Evolutionary conservation across 768 basidiomycete genomes (phyloP).

Genomic region (Trametes elegans): DNA sequence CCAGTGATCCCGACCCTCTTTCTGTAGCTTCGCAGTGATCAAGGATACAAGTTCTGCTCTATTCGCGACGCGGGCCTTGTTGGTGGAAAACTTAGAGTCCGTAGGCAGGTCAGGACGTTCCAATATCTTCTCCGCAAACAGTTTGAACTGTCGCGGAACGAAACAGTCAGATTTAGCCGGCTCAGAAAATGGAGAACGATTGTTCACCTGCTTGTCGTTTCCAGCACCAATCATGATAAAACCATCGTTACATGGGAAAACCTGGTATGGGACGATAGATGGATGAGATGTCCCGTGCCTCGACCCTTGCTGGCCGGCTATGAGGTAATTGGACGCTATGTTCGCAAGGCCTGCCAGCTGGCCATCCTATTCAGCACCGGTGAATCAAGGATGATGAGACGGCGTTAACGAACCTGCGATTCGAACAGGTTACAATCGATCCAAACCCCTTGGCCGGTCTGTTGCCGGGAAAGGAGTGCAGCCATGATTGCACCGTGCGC

Average conservation of each 20-base stretch:
- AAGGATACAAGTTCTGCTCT: constrained; percentile 65
- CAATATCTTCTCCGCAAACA: constrained; percentile 64
- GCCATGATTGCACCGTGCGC: constrained; percentile 94
- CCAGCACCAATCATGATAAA: constrained; percentile 94
- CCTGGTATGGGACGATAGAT: constrained; percentile 92
- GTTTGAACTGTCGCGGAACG: constrained; percentile 53
- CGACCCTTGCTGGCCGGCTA: constrained; percentile 77
- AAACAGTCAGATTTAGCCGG: background rate
- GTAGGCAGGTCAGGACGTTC: constrained; percentile 53
- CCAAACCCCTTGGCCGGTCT: constrained; percentile 86
- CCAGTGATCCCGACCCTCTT: constrained; percentile 70
- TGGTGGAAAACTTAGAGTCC: constrained; percentile 68
- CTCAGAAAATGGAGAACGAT: background rate
- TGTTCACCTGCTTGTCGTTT: constrained; percentile 74
- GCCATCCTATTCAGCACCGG: background rate
- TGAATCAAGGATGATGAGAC: background rate
- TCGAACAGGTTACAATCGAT: constrained; percentile 95
- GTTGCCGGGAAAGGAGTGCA: constrained; percentile 74
- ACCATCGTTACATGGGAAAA: constrained; percentile 82
- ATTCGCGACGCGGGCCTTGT: constrained; percentile 73
- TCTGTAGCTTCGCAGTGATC: constrained; percentile 60
- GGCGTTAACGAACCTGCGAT: constrained; percentile 58
- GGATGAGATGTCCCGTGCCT: constrained; percentile 94
- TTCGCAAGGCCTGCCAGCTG: constrained; percentile 90
- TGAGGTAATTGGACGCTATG: constrained; percentile 91